Base-by-base conservation (phyloP, 1,284 basidiomycete genomes). In the Chondrostereum purpureum region DNA sequence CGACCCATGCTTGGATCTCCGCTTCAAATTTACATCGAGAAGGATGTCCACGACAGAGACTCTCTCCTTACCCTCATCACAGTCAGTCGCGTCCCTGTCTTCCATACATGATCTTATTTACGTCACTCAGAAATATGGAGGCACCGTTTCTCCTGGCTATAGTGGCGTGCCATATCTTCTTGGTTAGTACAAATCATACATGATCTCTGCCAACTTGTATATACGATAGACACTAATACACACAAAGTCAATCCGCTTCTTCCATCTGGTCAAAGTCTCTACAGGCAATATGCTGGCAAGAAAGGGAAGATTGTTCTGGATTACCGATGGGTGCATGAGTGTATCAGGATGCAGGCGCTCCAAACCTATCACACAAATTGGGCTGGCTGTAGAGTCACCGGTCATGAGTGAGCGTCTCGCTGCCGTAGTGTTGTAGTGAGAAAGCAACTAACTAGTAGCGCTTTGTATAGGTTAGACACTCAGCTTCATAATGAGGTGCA, bases 1-100 rank as follows among this genome's bases (percentile, higher is more conserved):
- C 45, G 87, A 90, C 59, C 83, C 83, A 81, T 86, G 75, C 75
- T 86, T 63, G 87, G 88, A 55, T 77, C 71, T 1, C 79, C 85
- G 1, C 73, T 90, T 42, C 63, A 73, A 17, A 72, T 89, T 50
- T 90, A 83, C 65, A 72, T 90, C 55, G 83, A 88, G 56, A 84
- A 86, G 55, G 85, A 88, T 46, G 83, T 90, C 23, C 68, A 75
- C 22, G 78, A 87, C 63, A 77, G 76, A 56, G 78, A 83, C 21
- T 55, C 61, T 44, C 66, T 90, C 44, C 69, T 75, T 24, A 74
- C 78, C 44, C 65, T 85, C 49, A 73, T 90, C 55, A 68, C 69
- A 44, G 87, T 88, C 58, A 56, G 76, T 71, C 48, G 49, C 42
- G 53, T 58, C 52, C 49, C 50, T 43, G 54, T 37, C 36, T 10